Evolutionary conservation across 345 rosid genomes (phyloP).

Genomic region (Alliaria petiolata): DNA sequence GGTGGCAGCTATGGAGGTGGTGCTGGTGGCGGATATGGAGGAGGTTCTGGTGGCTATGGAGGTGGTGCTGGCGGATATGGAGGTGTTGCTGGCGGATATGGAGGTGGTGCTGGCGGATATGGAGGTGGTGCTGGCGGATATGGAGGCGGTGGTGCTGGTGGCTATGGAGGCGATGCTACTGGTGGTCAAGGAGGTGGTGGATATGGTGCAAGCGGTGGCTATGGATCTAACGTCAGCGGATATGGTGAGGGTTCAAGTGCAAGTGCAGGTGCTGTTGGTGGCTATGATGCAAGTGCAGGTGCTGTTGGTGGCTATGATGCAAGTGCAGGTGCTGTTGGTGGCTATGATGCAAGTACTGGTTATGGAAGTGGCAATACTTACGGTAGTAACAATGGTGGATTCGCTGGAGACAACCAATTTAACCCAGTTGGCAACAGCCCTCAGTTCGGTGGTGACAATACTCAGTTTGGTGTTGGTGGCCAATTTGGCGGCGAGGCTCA

Average conservation of each 20-base stretch:
- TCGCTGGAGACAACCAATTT: slow-evolving; percentile 22
- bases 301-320: slow-evolving; percentile 1
- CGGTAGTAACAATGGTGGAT: slow-evolving; percentile 23
- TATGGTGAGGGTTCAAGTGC: slow-evolving; percentile 27
- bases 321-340: slow-evolving; percentile 23
- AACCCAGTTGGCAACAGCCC: slow-evolving; percentile 10
- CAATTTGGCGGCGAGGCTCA: slow-evolving; percentile 22
- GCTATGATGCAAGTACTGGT: too few relatives aligned
- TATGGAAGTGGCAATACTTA: slow-evolving; percentile 19
- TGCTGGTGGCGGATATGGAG: slow-evolving; percentile 30
- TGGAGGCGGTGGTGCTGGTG: too few relatives aligned
- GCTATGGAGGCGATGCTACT: slow-evolving; percentile 23
- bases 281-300: neutral
- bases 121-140: too few relatives aligned
- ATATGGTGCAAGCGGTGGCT: slow-evolving; percentile 24
- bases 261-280: slow-evolving; percentile 29
- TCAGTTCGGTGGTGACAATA: slow-evolving; percentile 31
- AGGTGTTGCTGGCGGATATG: slow-evolving; percentile 36
- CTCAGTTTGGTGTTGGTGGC: slow-evolving; percentile 20
- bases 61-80: slow-evolving; percentile 18
- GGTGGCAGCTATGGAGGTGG: slow-evolving; percentile 16
- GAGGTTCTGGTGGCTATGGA: slow-evolving; percentile 12
- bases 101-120: slow-evolving; percentile 1
- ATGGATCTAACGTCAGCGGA: slow-evolving; percentile 23
- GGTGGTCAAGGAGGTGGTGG: slow-evolving; percentile 21